phyloP scores from a whole-genome alignment of 331 rosid species.

The Quercus lobata region DNA sequence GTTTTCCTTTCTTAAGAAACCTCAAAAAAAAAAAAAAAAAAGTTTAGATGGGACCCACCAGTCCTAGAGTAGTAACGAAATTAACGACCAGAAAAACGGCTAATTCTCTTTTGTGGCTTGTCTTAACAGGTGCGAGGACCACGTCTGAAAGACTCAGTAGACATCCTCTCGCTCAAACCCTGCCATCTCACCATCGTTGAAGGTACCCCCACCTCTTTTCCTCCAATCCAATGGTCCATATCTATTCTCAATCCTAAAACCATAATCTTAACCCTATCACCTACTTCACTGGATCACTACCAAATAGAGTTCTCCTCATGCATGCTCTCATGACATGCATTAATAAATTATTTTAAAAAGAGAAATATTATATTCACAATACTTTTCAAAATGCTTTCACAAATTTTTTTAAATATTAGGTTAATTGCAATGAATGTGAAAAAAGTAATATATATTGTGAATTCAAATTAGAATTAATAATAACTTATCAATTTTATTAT shows the following conservation, averaged over 20 bases:
- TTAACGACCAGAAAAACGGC: conserved; percentile 19
- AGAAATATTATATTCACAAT: rapidly evolving
- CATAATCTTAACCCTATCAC: not conserved
- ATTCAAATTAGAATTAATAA: rapidly evolving
- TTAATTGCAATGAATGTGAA: rapidly evolving
- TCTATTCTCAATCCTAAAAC: too few relatives aligned
- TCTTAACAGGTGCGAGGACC: conserved; percentile 65
- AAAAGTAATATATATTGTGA: rapidly evolving
- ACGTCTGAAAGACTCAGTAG: conserved; percentile 68
- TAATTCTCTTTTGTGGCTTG: not conserved
- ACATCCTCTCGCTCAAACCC: conserved; percentile 78
- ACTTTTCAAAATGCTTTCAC: too few relatives aligned
- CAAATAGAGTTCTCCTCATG: too few relatives aligned
- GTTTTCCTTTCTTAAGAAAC: too few relatives aligned
- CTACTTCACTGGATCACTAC: not conserved
- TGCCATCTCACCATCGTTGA: conserved; percentile 65
- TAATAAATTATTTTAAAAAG: too few relatives aligned
- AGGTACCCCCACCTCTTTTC: conserved; percentile 37
- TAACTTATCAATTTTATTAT: not conserved
- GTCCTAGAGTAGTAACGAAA: not conserved
- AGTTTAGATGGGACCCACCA: not conserved
- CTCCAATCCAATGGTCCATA: not conserved
- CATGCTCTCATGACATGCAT: too few relatives aligned
- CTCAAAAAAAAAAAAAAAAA: too few relatives aligned
- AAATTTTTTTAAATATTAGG: rapidly evolving